These are phyloP conservation scores for Dothideomycetidae sp. DNA, from an alignment of 2,329 filamentous ascomycete species.

Conservation along the genomic window DNA sequence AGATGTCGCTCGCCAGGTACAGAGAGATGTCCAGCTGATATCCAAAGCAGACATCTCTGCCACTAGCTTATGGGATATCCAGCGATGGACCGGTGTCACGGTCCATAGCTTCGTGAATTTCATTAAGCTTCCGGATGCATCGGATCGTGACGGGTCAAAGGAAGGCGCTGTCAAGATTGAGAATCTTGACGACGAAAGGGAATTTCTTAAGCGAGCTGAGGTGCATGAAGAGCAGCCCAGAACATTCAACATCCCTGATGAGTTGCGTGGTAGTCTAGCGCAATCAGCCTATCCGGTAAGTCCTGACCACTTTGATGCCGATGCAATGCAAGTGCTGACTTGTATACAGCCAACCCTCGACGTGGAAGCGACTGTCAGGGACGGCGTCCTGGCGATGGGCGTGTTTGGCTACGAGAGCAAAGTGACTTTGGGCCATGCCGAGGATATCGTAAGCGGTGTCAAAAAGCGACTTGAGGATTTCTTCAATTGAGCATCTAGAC, in stretches of 20 bases:
- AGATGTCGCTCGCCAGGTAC: constrained; percentile 46
- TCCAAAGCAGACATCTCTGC: constrained; percentile 39
- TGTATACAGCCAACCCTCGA: constrained; percentile 37
- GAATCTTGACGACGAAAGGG: constrained; percentile 13
- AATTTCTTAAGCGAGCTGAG: constrained; percentile 14
- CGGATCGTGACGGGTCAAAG: constrained; percentile 12
- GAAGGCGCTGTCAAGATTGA: constrained; percentile 15
- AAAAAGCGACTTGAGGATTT: constrained; percentile 13
- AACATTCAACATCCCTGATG: constrained; percentile 13
- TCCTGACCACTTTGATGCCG: constrained; percentile 1
- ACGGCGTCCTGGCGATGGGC: constrained; percentile 38
- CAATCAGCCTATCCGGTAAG: constrained; percentile 27
- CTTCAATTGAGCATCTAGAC: too few species aligned
- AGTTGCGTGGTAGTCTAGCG: constrained; percentile 17
- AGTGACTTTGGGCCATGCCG: constrained; percentile 25
- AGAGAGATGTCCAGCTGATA: constrained; percentile 52
- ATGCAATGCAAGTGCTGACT: constrained; percentile 12
- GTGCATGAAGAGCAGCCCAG: constrained; percentile 10
- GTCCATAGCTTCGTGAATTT: constrained; percentile 74
- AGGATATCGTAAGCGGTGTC: constrained; percentile 24
- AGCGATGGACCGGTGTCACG: constrained; percentile 56
- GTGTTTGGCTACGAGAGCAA: constrained; percentile 36
- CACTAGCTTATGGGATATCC: constrained; percentile 56
- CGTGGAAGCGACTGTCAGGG: constrained; percentile 38
- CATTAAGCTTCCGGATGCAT: constrained; percentile 40